These are phyloP conservation scores for Cladosporium sp. DNA, from an alignment of 2,329 filamentous ascomycete species.

Conservation along the genomic window DNA sequence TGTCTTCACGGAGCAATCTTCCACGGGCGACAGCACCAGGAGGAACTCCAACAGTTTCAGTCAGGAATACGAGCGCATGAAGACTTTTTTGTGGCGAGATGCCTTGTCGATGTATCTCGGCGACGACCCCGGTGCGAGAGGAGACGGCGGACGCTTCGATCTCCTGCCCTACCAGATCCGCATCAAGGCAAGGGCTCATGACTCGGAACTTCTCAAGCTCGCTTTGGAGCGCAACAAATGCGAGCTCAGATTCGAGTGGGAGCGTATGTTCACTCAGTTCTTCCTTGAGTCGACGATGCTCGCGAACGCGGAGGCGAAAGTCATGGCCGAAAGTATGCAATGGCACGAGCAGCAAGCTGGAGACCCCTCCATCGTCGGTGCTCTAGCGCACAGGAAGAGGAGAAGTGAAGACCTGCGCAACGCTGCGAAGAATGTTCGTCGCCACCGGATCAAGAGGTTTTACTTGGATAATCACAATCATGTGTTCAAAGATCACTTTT, in stretches of 20 bases:
- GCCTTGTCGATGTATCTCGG: background rate
- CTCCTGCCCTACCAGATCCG: background rate
- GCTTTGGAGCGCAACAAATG: background rate
- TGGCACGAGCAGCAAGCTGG: too few species aligned
- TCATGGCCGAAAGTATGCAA: too few species aligned
- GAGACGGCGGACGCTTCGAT: background rate
- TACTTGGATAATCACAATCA: background rate
- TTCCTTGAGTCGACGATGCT: slow-evolving; percentile 23
- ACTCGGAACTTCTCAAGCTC: background rate
- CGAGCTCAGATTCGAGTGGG: background rate
- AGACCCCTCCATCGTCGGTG: too few species aligned
- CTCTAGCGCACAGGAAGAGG: background rate
- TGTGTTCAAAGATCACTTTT: background rate
- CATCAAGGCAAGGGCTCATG: background rate
- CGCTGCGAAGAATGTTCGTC: background rate
- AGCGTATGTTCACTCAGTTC: background rate
- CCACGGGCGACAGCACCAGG: background rate
- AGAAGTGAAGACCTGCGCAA: background rate
- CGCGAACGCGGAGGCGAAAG: too few species aligned
- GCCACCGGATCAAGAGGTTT: background rate
- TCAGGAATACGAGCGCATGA: background rate
- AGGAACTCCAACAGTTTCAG: background rate
- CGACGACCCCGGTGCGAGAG: background rate
- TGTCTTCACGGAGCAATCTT: background rate
- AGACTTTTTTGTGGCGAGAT: background rate